Base-by-base conservation (phyloP, 2,329 filamentous ascomycete species). In the Aspergillus ochraceus region DNA sequence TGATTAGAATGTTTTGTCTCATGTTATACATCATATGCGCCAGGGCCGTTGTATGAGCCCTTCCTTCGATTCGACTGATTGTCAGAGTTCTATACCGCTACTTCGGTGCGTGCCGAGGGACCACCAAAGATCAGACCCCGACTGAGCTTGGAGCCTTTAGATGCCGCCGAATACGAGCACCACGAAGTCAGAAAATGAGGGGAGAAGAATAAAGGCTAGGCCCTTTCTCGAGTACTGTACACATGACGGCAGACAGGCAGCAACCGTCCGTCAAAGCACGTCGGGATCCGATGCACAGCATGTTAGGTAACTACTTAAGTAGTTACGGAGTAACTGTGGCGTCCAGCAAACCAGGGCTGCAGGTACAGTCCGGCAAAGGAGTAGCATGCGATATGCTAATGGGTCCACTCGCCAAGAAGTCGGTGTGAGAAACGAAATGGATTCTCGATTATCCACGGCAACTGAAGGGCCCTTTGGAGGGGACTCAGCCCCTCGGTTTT, bases 341-440 rank as follows among this genome's bases (percentile, higher is more conserved):
- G 17, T 36, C 11, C 32, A 42, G 36, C 36, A 42, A 42, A 17
- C 36, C 36, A 42, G 36, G 36, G 36, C 36, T 42, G 36, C 36
- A 42, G 36, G 36, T 42, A 42, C 36, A n/a, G 36, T 17, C 36
- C 36, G 36, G 36, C 36, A 42, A 14, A 5, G 3, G 11, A 32
- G 26, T 29, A 3, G 26, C 26, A 29, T 29, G 26, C 26, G 26
- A 29, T 29, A 29, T 29, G 26, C 26, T 29, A 29, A 29, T 29
- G 36, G 36, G 14, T 42, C 36, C 36, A 42, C 36, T 42, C 36
- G 36, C 36, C 36, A 42, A 42, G 36, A 42, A 47, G 52, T 54
- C 52, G 52, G 52, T 54, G 52, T 54, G 42, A 24, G 36, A 42
- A 54, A 47, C 14, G 39, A 54, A 20, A 54, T 32, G 39, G 52